A percentile compares a stretch with the other conserved stretches of the same genome.
These are phyloP conservation scores for Yamadazyma trypodendri DNA, from an alignment of 1,139 yeast genomes.

Conservation along the genomic window DNA sequence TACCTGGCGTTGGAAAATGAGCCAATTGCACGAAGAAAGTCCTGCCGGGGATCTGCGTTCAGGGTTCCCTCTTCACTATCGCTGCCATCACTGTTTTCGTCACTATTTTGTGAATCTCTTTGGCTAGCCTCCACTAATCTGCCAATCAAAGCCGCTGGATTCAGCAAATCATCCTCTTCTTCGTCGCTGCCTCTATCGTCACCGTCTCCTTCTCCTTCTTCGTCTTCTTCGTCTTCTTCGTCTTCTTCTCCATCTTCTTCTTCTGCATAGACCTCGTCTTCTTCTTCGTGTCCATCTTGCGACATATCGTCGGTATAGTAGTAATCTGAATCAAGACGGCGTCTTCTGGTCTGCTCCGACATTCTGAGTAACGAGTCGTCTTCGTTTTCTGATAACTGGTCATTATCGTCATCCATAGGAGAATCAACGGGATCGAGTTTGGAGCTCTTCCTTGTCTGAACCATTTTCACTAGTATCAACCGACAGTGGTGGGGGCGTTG, in stretches of 20 bases:
- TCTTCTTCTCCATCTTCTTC: slow-evolving; percentile 1
- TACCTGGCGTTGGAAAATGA: slow-evolving; percentile 5
- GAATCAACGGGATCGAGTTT: not conserved
- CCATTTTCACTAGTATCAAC: no score
- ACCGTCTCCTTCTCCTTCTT: not conserved
- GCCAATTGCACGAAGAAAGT: slow-evolving; percentile 26
- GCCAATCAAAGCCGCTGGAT: slow-evolving; percentile 1
- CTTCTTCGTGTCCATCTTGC: slow-evolving; percentile 2
- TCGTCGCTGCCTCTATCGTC: not conserved
- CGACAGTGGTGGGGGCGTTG: no score
- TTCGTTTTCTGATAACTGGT: slow-evolving; percentile 18
- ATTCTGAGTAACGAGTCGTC: slow-evolving; percentile 23
- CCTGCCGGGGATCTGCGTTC: slow-evolving; percentile 24
- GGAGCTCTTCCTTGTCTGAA: slow-evolving; percentile 1
- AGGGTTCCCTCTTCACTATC: not conserved
- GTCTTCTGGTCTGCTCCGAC: slow-evolving; percentile 22
- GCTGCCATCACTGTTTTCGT: not conserved
- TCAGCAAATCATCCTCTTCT: not conserved
- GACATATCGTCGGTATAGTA: slow-evolving; percentile 1
- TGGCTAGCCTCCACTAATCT: slow-evolving; percentile 1
- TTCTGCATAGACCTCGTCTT: not conserved
- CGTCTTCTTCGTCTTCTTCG: not conserved
- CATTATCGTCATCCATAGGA: slow-evolving; percentile 1
- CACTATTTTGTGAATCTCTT: not conserved
- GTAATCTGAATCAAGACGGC: not conserved